phyloP scores from a whole-genome alignment of 1,284 basidiomycete genomes.

The Boletus holoroseus region DNA sequence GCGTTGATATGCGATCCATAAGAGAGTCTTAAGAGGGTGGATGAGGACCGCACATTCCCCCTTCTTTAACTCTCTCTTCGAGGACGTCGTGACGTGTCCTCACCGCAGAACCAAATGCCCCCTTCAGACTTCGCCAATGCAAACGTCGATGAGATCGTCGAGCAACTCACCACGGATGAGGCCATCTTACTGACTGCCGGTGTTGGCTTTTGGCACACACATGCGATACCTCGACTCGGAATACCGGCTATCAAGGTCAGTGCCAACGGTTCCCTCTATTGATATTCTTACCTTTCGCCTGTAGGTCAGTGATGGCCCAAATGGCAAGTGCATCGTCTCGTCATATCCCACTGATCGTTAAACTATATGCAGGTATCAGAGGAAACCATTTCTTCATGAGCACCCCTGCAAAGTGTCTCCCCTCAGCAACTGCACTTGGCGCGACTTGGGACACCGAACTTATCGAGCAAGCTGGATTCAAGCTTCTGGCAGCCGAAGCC shows the following conservation, averaged over 20 bases:
- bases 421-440: constrained; percentile 65
- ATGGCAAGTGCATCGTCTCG: constrained; percentile 38
- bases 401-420: constrained; percentile 57
- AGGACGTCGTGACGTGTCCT: constrained; percentile 4
- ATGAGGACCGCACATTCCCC: neutral
- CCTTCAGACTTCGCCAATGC: constrained; percentile 65
- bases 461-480: constrained; percentile 54
- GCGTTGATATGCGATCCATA: neutral
- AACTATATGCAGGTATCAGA: constrained; percentile 34
- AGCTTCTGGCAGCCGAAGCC: constrained; percentile 66
- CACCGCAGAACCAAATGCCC: constrained; percentile 39
- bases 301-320: constrained; percentile 71
- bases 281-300: constrained; percentile 2
- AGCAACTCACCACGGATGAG: constrained; percentile 64
- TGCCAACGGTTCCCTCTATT: neutral
- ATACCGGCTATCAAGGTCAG: constrained; percentile 67
- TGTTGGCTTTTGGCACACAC: constrained; percentile 74
- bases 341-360: neutral
- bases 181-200: constrained; percentile 66
- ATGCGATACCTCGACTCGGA: constrained; percentile 55
- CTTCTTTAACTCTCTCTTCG: constrained; percentile 8
- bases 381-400: constrained; percentile 63
- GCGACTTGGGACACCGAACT: constrained; percentile 71
- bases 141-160: constrained; percentile 53
- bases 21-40: constrained; percentile 8